Percentiles rank a stretch among this genome's conserved stretches.
Evolutionary conservation across 2,329 filamentous ascomycete species (phyloP).

Genomic region (Arthrobotrys conoides): DNA sequence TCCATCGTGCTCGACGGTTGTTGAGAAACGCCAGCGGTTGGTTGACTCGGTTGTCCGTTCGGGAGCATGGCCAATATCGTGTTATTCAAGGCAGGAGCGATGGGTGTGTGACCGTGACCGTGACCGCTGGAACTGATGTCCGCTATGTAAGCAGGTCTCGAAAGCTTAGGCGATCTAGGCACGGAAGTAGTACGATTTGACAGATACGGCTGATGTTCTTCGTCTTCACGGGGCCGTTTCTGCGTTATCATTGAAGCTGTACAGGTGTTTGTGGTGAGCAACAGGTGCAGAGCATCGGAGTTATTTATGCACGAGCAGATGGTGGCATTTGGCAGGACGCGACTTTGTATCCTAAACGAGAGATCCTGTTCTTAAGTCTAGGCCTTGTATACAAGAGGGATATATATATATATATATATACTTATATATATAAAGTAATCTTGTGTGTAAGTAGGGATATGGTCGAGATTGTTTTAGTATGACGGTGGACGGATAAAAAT

Average conservation of each 20-base stretch:
- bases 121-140: constrained; percentile 31
- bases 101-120: background rate
- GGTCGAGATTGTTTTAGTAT: too few relatives aligned
- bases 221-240: constrained; percentile 47
- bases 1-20: constrained; percentile 47
- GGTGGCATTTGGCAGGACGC: background rate
- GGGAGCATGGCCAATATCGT: constrained; percentile 33
- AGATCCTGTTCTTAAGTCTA: background rate
- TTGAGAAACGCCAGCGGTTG: constrained; percentile 25
- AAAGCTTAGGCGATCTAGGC: constrained; percentile 37
- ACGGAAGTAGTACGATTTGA: background rate
- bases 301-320: constrained; percentile 3
- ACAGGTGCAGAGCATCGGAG: background rate
- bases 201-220: constrained; percentile 33
- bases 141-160: constrained; percentile 15
- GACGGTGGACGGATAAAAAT: too few relatives aligned
- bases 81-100: background rate
- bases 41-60: constrained; percentile 35
- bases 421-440: too few relatives aligned
- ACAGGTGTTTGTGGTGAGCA: background rate
- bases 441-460: too few relatives aligned
- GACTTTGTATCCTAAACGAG: constrained; percentile 1
- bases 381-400: too few relatives aligned
- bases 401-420: background rate
- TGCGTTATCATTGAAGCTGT: constrained; percentile 56